phyloP scores from a whole-genome alignment of 2,329 filamentous ascomycete genomes.

The Aspergillus awamori region DNA sequence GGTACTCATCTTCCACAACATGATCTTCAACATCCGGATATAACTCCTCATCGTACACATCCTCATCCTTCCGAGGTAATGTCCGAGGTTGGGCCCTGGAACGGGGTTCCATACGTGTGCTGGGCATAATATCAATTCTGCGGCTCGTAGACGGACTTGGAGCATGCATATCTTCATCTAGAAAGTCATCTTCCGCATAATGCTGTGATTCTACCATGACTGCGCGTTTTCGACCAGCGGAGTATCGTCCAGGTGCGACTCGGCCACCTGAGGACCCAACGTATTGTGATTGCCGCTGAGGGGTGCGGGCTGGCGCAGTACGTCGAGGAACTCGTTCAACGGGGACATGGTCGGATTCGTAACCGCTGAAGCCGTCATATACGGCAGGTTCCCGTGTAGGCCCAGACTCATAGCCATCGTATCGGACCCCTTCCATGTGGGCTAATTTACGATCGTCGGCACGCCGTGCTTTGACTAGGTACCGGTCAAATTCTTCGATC shows the following conservation, averaged over 20 bases:
- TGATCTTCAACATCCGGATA: not conserved
- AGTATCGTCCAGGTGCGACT: not conserved
- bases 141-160: not conserved
- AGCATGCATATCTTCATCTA: not conserved
- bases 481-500: not conserved
- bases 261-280: not conserved
- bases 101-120: not conserved
- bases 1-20: not conserved
- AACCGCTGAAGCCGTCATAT: not conserved
- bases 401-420: not conserved
- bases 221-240: not conserved
- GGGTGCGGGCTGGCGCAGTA: not conserved
- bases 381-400: not conserved
- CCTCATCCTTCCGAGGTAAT: not conserved
- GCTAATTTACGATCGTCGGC: not conserved
- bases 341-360: not conserved
- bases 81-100: not conserved
- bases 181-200: not conserved
- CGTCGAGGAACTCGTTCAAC: not conserved
- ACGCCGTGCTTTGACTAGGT: not conserved
- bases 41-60: not conserved
- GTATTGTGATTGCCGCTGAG: not conserved
- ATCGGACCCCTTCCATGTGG: not conserved
- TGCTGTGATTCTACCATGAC: not conserved
- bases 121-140: too few relatives aligned